Evolutionary conservation across 192 early-diverging fungal genomes (phyloP).

Genomic region (Umbelopsis sp.): DNA sequence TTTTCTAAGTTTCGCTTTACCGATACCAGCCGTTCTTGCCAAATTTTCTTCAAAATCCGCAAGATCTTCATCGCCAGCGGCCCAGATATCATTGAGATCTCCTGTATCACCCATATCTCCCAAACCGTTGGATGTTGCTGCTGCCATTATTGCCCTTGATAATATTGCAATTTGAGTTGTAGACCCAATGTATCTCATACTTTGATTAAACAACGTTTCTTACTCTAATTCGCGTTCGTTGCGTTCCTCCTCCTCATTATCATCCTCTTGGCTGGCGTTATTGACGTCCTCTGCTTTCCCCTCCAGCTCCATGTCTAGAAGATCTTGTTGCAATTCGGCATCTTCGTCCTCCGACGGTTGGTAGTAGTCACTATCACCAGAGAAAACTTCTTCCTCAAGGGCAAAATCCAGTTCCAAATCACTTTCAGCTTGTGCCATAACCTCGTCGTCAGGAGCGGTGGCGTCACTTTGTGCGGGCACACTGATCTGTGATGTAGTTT

Average conservation of each 20-base stretch:
- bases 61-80: slow-evolving; percentile 12
- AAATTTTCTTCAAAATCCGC: slow-evolving; percentile 34
- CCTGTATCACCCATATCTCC: background rate
- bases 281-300: no score
- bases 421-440: background rate
- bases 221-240: slow-evolving; percentile 17
- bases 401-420: background rate
- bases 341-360: slow-evolving; percentile 19
- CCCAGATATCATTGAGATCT: background rate
- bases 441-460: background rate
- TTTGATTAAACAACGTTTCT: background rate
- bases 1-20: background rate
- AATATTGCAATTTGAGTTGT: background rate
- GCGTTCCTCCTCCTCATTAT: background rate
- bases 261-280: background rate
- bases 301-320: background rate
- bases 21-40: slow-evolving; percentile 22
- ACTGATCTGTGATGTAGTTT: no score
- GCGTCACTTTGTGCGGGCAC: background rate
- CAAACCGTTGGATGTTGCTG: background rate
- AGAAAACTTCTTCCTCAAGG: background rate
- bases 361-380: slow-evolving; percentile 13
- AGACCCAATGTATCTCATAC: background rate
- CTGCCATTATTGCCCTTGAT: background rate
- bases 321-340: background rate